Evolutionary conservation across 495 filamentous ascomycete genomes (phyloP), one percentile per base, ranked within the genome.

Genomic region (Pyrenula aspistea): DNA sequence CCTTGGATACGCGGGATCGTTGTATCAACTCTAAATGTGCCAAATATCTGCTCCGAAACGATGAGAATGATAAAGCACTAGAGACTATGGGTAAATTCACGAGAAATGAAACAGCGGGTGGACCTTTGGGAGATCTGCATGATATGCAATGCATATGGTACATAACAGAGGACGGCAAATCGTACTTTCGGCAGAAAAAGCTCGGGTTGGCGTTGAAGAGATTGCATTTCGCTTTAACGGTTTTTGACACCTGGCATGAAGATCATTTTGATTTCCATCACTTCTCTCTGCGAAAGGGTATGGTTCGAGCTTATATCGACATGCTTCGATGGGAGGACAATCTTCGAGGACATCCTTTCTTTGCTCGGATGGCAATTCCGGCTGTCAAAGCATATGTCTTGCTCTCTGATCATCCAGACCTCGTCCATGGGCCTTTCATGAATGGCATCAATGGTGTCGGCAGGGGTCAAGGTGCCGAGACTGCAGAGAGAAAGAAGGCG

Each of bases 131-230:
- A 48, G 93, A 99, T 69, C 81, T 99, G 19, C 83, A 90, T 55
- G 93, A 99, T 59, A 97, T 99, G 94, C 93, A 99, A 68, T 96
- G 94, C 65, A 83, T 96, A 59, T 99, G 93, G 93, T 99, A 85
- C 68, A 69, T 97, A 61, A 92, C 88, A 21, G 93, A 99, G 70
- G 94, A 97, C 68, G 93, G 89, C 24, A 88, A 96, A 71, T 81
- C 92, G 0, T 93, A 92, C 67, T 70, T 87, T 55, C 86, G 93
- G 22, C 88, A 91, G 67, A 83, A 83, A 60, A 89, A 91, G 62
- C 71, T 89, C 50, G 88, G 84, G 1, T 79, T 96, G 58, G 91
- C 94, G 1, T 75, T 99, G 49, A 99, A 99, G 73, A 83, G 93
- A 31, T 91, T 93, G 65, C 84, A 87, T 57, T 77, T 86, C 1